Base-by-base conservation (phyloP, 2,329 filamentous ascomycete genomes). In the Metarhizium brunneum region DNA sequence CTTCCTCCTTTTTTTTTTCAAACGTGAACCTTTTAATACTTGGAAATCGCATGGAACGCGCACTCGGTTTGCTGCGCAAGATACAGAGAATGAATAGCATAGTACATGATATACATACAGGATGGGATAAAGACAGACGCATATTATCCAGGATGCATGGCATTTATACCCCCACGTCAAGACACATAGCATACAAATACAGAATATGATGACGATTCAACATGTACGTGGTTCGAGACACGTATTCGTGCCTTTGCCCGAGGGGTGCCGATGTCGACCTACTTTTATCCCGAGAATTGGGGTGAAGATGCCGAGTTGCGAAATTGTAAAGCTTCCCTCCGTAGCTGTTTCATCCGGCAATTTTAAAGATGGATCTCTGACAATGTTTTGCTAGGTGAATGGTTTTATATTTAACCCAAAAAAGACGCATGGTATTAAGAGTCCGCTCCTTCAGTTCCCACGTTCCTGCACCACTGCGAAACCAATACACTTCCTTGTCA, bases 111-210 rank as follows among this genome's bases (percentile, higher is more conserved):
- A 16, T 11, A 43, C 20, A 45, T 18, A 47, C 43, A 47, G 43
- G 43, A 47, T 8, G 18, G 50, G 36, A 38, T 40, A 36, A 35
- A 36, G 14, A 32, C 25, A 18, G 14, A 36, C 6, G 29, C 32
- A 36, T 50, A 32, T 18, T 20, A 43, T 38, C 50, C 30, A 30
- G 38, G 36, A 52, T 42, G 36, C 50, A 52, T 42, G 50, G 38
- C 38, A 52, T 52, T 52, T 38, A 45, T 45, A 59, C 54, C 0
- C 62, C 54, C 54, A 53, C 1, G 14, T 56, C 32, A 53, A 62
- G 47, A n/a, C 14, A 52, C 43, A 16, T 52, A 52, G 42, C 42
- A 20, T 45, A 43, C 4, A 43, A 25, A 45, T 45, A 45, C 42
- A 45, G n/a, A 25, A 25, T 25, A 25, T 25, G 25, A 25, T 25